A percentile compares a stretch with the other conserved stretches of the same genome.
Evolutionary conservation across 208 protist species (phyloP).

Genomic region (Acanthamoeba divionensis): DNA sequence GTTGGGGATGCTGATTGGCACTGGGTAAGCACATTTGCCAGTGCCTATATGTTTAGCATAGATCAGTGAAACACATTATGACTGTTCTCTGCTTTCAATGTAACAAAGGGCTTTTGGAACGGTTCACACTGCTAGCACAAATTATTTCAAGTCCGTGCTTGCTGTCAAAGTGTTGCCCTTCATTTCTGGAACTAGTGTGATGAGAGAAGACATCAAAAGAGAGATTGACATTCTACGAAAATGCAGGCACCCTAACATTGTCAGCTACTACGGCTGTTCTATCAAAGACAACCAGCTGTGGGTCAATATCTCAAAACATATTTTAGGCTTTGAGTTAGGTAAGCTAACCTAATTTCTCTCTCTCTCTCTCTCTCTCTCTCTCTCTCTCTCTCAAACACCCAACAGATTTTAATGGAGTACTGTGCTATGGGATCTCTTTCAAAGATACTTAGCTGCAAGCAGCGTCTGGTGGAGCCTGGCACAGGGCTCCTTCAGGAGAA

Average conservation of each 20-base stretch:
- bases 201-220: not conserved
- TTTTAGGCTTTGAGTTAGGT: not conserved
- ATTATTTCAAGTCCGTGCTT: too few relatives aligned
- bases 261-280: conserved; percentile 8
- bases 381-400: not conserved
- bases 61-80: too few relatives aligned
- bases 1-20: too few relatives aligned
- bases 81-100: too few relatives aligned
- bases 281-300: not conserved
- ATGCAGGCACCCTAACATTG: conserved; percentile 26
- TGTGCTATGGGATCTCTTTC: not conserved
- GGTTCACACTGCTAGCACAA: too few relatives aligned
- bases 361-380: not conserved
- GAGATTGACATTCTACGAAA: conserved; percentile 24
- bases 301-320: not conserved
- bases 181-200: too few relatives aligned
- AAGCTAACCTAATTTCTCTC: not conserved
- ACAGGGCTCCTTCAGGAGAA: too few relatives aligned
- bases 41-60: not conserved
- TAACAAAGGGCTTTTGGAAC: too few relatives aligned
- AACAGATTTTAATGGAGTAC: conserved; percentile 53
- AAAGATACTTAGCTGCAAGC: too few relatives aligned
- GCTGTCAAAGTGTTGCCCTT: too few relatives aligned
- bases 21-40: not conserved
- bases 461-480: too few relatives aligned